Base-by-base conservation (phyloP, 176 grass and related monocot species). In the Luzula sylvatica region DNA sequence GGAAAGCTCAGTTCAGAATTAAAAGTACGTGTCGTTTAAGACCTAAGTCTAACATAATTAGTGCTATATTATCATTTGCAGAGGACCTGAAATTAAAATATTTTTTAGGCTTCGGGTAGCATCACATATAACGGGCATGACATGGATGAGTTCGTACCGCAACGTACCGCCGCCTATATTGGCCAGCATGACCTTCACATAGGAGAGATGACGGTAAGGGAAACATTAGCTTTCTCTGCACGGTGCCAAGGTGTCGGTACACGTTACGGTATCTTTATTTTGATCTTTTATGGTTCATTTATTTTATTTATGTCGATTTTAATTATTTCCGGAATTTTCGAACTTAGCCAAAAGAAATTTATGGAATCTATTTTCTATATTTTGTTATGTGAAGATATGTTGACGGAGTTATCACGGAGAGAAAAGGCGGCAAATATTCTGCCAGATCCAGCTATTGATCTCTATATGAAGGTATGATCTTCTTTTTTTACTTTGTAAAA, bases 181-280 rank as follows among this genome's bases (percentile, higher is more conserved):
- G 76, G 83, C 1, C 88, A 95, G 52, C 76, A 95, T 12, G 88
- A 95, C 25, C 47, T 84, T 23, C 88, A 95, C 49, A 62, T 88
- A 11, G 83, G 88, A 0, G 89, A 95, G 61, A 84, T 95, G 89
- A 95, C 89, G 1, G 83, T 95, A 15, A 76, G 89, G 51, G 89
- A 95, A 50, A 94, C 88, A 0, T 65, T 94, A 23, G 45, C 50
- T 32, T 94, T 83, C 51, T 94, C 88, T 51, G 83, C 83, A 46
- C 76, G 83, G 56, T 95, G 89, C 25, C 89, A 95, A 53, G 83
- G 89, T 75, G 89, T 95, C 5, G 89, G 83, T 70, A 95, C 83
- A 29, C 89, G 89, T 46, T 95, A 95, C 40, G 83, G 88, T 95
- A 81, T 15, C 73, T 28, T 24, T n/a, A 32, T 0, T 55, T 38